Base-by-base conservation (phyloP, 2,329 filamentous ascomycete species). In the Dothideomycetidae sp. region DNA sequence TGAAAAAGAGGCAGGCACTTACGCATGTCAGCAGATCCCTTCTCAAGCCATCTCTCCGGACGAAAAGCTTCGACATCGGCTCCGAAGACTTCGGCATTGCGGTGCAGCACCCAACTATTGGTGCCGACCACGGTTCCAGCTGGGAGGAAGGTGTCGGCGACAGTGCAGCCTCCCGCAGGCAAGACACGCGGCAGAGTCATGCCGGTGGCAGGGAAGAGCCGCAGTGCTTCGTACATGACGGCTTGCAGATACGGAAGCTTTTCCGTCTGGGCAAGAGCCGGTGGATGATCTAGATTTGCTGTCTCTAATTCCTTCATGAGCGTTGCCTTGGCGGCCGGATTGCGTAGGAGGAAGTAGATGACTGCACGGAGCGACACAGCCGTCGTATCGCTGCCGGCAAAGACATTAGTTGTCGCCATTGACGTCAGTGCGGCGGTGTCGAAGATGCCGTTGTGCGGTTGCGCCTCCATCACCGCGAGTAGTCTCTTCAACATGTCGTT, bases 311-410 rank as follows among this genome's bases (percentile, higher is more conserved):
- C 59, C 5, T 52, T 39, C 11, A 58, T 40, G 9, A 62, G 49
- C 29, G 45, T 52, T 2, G 42, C 33, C 40, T 53, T 52, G 30
- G 44, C 48, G 5, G 45, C 28, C 1, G 52, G 51, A 35, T 58
- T 53, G 37, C 53, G 54, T n/a, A 53, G 43, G 14, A 61, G 49
- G 39, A 54, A 53, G 47, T 60, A 61, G 33, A 62, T 49, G 34
- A 60, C 52, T 2, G 54, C 50, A 11, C 53, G 45, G 2, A 55
- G 50, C 2, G 54, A 54, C n/a, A 59, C 56, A 13, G 57, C 58
- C 4, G 61, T 65, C 1, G 62, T 66, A 36, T 66, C 62, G 7
- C 53, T 55, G 9, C 60, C 61, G 4, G 61, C 63, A 17, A 57
- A 53, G 36, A 64, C 58, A 31, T 55, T 60, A 30, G 41, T 52